Evolutionary conservation across 208 protist species (phyloP).

Genomic region (Wallacemonas sp.): DNA sequence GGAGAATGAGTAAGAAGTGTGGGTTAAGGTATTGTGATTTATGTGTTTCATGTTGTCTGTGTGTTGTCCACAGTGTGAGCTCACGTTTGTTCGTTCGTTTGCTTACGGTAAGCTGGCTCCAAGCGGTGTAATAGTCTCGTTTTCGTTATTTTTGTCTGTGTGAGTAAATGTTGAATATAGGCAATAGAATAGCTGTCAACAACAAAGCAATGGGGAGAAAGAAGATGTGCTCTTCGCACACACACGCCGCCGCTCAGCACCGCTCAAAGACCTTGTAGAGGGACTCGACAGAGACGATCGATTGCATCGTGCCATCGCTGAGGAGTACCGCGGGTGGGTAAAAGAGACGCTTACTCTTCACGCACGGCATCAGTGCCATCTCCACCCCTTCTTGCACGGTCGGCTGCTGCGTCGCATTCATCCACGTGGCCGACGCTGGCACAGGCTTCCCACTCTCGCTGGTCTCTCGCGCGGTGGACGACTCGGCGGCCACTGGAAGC

Average conservation of each 20-base stretch:
- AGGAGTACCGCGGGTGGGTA: constrained; percentile 49
- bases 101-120: background rate
- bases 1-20: too few relatives aligned
- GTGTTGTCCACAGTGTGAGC: background rate
- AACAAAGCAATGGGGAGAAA: too few relatives aligned
- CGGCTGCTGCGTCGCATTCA: background rate
- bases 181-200: too few relatives aligned
- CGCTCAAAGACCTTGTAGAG: constrained; percentile 92
- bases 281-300: constrained; percentile 81
- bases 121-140: background rate
- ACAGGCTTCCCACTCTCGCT: background rate
- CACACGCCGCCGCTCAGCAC: constrained; percentile 34
- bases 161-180: too few relatives aligned
- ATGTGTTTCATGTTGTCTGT: background rate
- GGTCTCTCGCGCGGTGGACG: background rate
- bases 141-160: background rate
- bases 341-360: constrained; percentile 67
- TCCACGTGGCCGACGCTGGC: constrained; percentile 5
- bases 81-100: background rate
- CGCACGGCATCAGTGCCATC: constrained; percentile 69
- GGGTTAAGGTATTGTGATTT: background rate
- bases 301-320: constrained; percentile 59
- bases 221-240: too few relatives aligned
- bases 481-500: background rate
- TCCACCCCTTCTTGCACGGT: constrained; percentile 37